These are phyloP conservation scores for Giardia duodenalis DNA, from an alignment of 208 protist species.

Conservation along the genomic window DNA sequence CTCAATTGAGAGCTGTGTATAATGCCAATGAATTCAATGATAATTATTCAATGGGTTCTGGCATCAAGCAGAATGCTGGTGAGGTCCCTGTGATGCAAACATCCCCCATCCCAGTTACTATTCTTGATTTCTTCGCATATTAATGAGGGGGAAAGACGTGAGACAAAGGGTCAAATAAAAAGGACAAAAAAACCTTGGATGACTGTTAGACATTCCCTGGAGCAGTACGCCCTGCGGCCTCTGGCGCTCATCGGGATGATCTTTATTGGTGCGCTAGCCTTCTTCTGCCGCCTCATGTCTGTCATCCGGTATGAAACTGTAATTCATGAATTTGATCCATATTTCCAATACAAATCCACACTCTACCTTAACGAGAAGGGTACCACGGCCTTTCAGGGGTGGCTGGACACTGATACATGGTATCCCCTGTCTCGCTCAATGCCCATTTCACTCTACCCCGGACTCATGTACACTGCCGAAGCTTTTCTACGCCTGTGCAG, in stretches of 20 bases:
- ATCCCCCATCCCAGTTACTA: too few species aligned
- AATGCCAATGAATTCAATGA: too few species aligned
- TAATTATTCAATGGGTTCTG: too few species aligned
- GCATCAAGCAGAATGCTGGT: too few species aligned
- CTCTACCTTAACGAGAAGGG: conserved; percentile 64
- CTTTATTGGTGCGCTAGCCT: conserved; percentile 48
- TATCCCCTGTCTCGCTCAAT: conserved; percentile 86
- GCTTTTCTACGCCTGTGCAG: conserved; percentile 62
- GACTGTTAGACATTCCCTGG: too few species aligned
- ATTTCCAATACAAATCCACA: conserved; percentile 67
- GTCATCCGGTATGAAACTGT: conserved; percentile 61
- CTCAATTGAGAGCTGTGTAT: too few species aligned
- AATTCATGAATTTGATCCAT: conserved; percentile 70
- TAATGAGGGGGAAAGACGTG: too few species aligned
- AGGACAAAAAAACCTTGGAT: too few species aligned
- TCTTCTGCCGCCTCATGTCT: conserved; percentile 58
- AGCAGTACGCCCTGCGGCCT: neutral
- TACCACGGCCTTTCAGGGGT: conserved; percentile 81
- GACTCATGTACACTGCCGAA: conserved; percentile 78
- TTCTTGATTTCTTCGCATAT: too few species aligned
- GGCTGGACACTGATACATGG: conserved; percentile 88
- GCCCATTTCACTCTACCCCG: conserved; percentile 84
- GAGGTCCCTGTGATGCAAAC: too few species aligned
- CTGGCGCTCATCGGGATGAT: conserved; percentile 38
- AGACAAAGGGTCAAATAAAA: too few species aligned